Base-by-base conservation (phyloP, 2,329 filamentous ascomycete genomes). In the Orbilia brochopaga region DNA sequence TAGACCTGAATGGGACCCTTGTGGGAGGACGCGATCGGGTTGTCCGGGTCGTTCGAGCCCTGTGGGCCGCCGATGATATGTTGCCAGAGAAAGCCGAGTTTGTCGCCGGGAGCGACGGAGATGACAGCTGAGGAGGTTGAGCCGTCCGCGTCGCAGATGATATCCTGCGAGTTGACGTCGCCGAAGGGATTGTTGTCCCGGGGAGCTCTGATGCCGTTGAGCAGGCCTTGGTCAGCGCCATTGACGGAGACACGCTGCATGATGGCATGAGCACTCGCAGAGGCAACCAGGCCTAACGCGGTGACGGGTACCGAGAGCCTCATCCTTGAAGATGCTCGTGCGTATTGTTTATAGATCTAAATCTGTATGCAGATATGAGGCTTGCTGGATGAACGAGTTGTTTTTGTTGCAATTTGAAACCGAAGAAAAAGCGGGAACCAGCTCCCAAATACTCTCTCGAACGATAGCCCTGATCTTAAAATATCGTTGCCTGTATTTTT, bases 1-100 rank as follows among this genome's bases (percentile, higher is more conserved):
- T 85, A 85, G 1, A 84, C 79, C 58, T 83, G 80, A 44, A 85
- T 82, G 1, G 84, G 83, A n/a, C 84, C 83, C 74, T 82, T 84
- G 78, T 85, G 83, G 50, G 81, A 81, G 32, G 83, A 82, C 40
- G 83, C 83, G 56, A 85, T 83, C 30, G 83, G 83, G 74, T 83
- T 80, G 51, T 78, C 70, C n/a, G 64, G 35, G 23, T 69, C 70
- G 32, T 56, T 60, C 10, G 58, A 56, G 13, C 64, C 64, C 35
- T 69, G 70, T 11, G 82, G 79, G 54, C 84, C 84, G 61, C 84
- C 84, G 64, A 85, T 82, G 61, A 85, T 79, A 75, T 85, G 84
- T 51, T 83, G 82, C 80, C 82, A 85, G 77, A 79, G 81, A 1
- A 83, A 80, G 8, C 84, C 84, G 44, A 85, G 78, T 74, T 80